These are phyloP conservation scores for Calcarisporium arbuscula DNA, from an alignment of 2,329 filamentous ascomycete species.

Conservation along the genomic window DNA sequence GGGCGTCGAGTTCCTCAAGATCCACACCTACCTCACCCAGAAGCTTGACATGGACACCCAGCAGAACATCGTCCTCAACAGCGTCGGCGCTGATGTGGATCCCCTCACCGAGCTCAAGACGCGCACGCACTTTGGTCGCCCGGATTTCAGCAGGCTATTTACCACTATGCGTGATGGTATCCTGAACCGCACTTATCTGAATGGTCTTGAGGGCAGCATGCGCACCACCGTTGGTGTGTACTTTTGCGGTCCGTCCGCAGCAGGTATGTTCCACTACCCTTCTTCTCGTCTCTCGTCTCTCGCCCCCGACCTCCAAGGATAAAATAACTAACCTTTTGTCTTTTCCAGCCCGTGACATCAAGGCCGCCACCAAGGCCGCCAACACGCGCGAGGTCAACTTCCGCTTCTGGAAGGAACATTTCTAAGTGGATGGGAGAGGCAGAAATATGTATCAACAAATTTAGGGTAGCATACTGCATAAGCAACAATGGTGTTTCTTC, in stretches of 20 bases:
- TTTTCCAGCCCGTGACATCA: constrained; percentile 69
- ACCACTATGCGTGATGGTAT: constrained; percentile 83
- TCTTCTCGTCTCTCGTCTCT: background rate
- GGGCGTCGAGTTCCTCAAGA: constrained; percentile 82
- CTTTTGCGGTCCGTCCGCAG: constrained; percentile 84
- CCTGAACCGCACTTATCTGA: constrained; percentile 75
- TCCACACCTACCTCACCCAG: constrained; percentile 96
- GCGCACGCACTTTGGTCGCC: constrained; percentile 89
- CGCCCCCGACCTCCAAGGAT: background rate
- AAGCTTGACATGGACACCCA: constrained; percentile 85
- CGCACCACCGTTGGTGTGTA: constrained; percentile 91
- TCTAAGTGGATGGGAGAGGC: no score
- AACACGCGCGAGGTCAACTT: constrained; percentile 78
- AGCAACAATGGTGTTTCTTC: no score
- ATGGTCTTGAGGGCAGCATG: constrained; percentile 68
- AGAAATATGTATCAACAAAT: no score
- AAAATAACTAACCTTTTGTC: constrained; percentile 25
- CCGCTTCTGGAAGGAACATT: constrained; percentile 98
- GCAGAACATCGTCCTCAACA: constrained; percentile 96
- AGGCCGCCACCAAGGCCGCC: constrained; percentile 68
- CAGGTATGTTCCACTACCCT: constrained; percentile 37
- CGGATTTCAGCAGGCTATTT: constrained; percentile 79
- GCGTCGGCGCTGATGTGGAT: constrained; percentile 79
- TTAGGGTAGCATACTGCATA: no score
- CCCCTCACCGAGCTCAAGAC: constrained; percentile 86